Evolutionary conservation across 2,329 filamentous ascomycete species (phyloP), one percentile per base, ranked within the genome.

Genomic region (Cadophora luteo-olivacea): DNA sequence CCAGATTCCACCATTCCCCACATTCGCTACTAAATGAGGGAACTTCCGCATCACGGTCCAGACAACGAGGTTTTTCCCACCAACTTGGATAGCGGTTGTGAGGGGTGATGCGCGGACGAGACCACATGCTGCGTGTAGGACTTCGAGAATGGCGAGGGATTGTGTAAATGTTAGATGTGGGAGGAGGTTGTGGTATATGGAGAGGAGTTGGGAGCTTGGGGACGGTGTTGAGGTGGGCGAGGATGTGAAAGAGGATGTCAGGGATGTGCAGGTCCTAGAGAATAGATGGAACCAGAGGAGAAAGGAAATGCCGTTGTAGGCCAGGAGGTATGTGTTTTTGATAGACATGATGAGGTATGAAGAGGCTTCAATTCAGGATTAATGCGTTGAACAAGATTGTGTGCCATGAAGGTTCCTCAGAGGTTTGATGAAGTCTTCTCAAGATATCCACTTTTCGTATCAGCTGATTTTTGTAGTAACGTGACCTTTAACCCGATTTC

Each of bases 31-130:
- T 6, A 60, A 14, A 7, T 41, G 33, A 9, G 55, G 55, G 19
- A 60, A 60, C 24, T 22, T 41, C n/a, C 55, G 55, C 36, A 60
- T 60, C 33, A 60, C 55, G 5, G 55, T 60, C 55, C 55, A 41
- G 5, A 60, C 55, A 24, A 60, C 55, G 22, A 60, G 36, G 33
- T 60, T 60, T 36, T 60, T 60, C 2, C 55, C 55, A n/a, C 55
- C 55, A 22, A 60, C 55, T 41, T 60, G 55, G 11, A 60, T 60
- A 12, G 55, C 55, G 2, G 55, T 60, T 4, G 55, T 41, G 3
- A 25, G 2, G 9, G 55, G 55, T 16, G 55, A 60, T 16, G 55
- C 55, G 9, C 55, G 55, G 8, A 60, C 55, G 33, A 60, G 55
- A 24, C 55, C 55, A 3, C 33, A 41, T 24, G 33, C 22, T 41